phyloP scores from a whole-genome alignment of 1,139 yeast species.

The Kodamaea ohmeri region DNA sequence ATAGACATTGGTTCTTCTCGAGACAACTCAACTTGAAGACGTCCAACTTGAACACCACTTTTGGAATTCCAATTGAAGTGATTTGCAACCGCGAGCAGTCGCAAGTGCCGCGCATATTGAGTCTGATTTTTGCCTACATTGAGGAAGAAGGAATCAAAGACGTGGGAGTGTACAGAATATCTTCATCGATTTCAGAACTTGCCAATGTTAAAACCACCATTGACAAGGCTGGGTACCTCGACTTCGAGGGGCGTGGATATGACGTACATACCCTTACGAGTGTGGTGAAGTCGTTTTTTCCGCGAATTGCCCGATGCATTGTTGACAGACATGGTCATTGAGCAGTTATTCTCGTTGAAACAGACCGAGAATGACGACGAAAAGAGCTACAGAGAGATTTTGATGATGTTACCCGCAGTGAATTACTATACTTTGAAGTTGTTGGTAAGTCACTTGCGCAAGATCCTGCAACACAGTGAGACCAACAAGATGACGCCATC shows the following conservation, averaged over 20 bases:
- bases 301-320: constrained; percentile 90
- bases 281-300: constrained; percentile 76
- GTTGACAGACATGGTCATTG: constrained; percentile 54
- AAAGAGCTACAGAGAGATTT: constrained; percentile 39
- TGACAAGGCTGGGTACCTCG: constrained; percentile 62
- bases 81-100: constrained; percentile 72
- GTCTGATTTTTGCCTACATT: constrained; percentile 64
- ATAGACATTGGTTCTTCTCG: constrained; percentile 57
- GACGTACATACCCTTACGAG: constrained; percentile 91
- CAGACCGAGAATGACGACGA: constrained; percentile 28
- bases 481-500: constrained; percentile 76
- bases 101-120: constrained; percentile 63
- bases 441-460: constrained; percentile 65
- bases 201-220: constrained; percentile 66
- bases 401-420: constrained; percentile 54
- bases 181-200: constrained; percentile 83
- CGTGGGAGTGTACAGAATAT: constrained; percentile 88
- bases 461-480: constrained; percentile 57
- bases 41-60: constrained; percentile 47
- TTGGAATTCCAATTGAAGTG: constrained; percentile 84
- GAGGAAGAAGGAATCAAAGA: constrained; percentile 85
- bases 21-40: constrained; percentile 35
- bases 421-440: constrained; percentile 69
- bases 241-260: constrained; percentile 64
- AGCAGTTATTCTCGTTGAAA: constrained; percentile 46